Percentiles rank a stretch among this genome's conserved stretches.
phyloP scores from a whole-genome alignment of 1,139 yeast genomes.

The Kazachstania sp. region DNA sequence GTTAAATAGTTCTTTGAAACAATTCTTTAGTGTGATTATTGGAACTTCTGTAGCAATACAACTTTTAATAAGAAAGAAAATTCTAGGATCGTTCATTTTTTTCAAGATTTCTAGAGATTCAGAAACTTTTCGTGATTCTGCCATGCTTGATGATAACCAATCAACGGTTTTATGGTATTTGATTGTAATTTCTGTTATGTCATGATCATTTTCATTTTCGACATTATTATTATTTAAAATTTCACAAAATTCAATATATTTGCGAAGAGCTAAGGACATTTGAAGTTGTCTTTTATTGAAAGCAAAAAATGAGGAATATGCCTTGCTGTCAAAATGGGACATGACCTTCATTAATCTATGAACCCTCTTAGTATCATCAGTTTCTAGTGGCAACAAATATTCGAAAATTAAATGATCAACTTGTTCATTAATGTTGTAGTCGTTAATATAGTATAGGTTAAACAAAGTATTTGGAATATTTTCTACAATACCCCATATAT shows the following conservation, averaged over 20 bases:
- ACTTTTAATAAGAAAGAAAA: constrained; percentile 45
- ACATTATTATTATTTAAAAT: constrained; percentile 8
- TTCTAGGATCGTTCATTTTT: constrained; percentile 48
- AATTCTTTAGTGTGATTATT: constrained; percentile 48
- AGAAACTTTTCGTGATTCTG: constrained; percentile 42
- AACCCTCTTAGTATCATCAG: constrained; percentile 44
- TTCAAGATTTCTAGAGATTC: constrained; percentile 45
- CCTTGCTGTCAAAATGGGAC: constrained; percentile 44
- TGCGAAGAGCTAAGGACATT: constrained; percentile 35
- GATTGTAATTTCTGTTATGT: constrained; percentile 18
- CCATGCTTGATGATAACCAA: constrained; percentile 57
- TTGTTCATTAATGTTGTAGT: constrained; percentile 53
- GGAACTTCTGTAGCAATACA: constrained; percentile 54
- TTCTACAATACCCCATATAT: constrained; percentile 37
- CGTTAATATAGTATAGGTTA: constrained; percentile 68
- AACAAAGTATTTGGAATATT: constrained; percentile 62
- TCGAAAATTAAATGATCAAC: constrained; percentile 60
- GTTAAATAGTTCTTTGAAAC: constrained; percentile 52
- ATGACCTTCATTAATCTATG: constrained; percentile 45
- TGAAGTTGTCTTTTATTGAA: constrained; percentile 62
- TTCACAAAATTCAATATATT: constrained; percentile 34
- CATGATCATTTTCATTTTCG: constrained; percentile 16
- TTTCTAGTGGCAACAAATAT: constrained; percentile 46
- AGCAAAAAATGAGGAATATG: constrained; percentile 59
- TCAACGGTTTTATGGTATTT: constrained; percentile 50